Conservation (phyloP, 2,329 filamentous ascomycete genomes). For the Tolypocladium nubicola region DNA sequence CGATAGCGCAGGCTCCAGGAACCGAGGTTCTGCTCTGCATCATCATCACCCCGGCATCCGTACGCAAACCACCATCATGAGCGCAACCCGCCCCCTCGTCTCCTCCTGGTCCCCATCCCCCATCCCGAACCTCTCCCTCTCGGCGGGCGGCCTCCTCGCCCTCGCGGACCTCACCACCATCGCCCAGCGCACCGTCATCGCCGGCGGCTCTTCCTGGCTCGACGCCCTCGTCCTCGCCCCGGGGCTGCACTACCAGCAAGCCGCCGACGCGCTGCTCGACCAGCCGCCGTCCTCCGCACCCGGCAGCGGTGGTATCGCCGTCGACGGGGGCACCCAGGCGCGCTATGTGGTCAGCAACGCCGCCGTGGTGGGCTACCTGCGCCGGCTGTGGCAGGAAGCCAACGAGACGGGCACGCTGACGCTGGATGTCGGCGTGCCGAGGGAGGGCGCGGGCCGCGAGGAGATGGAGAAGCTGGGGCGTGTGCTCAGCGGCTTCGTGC, state of each 20-base stretch:
- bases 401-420: conserved; percentile 12
- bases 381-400: conserved; percentile 14
- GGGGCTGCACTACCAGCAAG: conserved; percentile 50
- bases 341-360: conserved; percentile 32
- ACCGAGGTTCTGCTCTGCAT: not conserved
- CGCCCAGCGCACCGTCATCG: conserved; percentile 43
- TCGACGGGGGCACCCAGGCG: conserved; percentile 1
- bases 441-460: conserved; percentile 4
- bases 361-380: conserved; percentile 39
- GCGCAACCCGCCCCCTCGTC: conserved; percentile 15
- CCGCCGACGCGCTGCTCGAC: conserved; percentile 35
- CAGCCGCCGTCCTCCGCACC: not conserved
- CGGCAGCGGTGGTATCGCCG: not conserved
- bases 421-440: conserved; percentile 15
- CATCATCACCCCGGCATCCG: too few relatives aligned
- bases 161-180: conserved; percentile 49
- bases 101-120: conserved; percentile 33
- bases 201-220: conserved; percentile 44
- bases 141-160: conserved; percentile 43
- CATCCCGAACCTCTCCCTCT: conserved; percentile 33
- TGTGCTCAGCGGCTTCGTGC: conserved; percentile 4
- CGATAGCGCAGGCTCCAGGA: not conserved
- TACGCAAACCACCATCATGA: too few relatives aligned
- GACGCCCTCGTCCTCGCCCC: conserved; percentile 49
- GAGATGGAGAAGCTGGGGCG: conserved; percentile 9